Evolutionary conservation across 2,329 filamentous ascomycete genomes (phyloP), one percentile per base, ranked within the genome.

Genomic region (Cryoendolithus antarcticus): DNA sequence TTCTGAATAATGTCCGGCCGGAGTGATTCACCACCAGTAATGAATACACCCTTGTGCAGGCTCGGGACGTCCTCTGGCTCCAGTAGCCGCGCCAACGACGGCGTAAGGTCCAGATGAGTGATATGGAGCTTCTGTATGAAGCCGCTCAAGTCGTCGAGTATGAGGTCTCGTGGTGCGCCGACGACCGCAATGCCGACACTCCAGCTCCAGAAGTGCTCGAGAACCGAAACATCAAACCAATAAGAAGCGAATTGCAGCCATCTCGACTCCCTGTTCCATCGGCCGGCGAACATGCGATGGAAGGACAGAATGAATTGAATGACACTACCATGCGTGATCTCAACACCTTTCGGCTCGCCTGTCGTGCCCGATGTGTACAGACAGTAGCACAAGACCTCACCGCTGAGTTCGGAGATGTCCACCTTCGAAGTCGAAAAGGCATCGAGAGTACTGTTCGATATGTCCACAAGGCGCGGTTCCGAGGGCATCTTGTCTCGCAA

Each of bases 171-270:
- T 1, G 85, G 82, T 5, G 84, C 86, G 2, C 83, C 79, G 2
- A 89, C 81, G 1, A 95, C 72, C 3, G 82, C 80, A 19, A 95
- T 86, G 1, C 86, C 86, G 1, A 91, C 82, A 21, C 81, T 86
- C 88, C 88, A 95, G 42, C 80, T 91, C 86, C 86, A 95, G 57
- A 89, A 95, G 53, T 94, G 88, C 55, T 95, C 88, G 0, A 95
- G 69, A 0, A 95, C 82, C 1, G 84, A 91, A 3, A 95, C 88
- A 51, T 95, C 89, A 44, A 95, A 95, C 58, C 94, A 89, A 41
- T 94, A 85, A 0, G 86, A 88, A 1, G 89, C 89, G 54, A 95
- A 95, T 54, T 95, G 89, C 1, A 95, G 67, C 80, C 86, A 95
- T 42, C 82, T 75, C 0, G 86, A 93, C 0, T 72, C 56, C 0